Evolutionary conservation across 2,329 filamentous ascomycete species (phyloP).

Genomic region (Fonsecaea pugnacius): DNA sequence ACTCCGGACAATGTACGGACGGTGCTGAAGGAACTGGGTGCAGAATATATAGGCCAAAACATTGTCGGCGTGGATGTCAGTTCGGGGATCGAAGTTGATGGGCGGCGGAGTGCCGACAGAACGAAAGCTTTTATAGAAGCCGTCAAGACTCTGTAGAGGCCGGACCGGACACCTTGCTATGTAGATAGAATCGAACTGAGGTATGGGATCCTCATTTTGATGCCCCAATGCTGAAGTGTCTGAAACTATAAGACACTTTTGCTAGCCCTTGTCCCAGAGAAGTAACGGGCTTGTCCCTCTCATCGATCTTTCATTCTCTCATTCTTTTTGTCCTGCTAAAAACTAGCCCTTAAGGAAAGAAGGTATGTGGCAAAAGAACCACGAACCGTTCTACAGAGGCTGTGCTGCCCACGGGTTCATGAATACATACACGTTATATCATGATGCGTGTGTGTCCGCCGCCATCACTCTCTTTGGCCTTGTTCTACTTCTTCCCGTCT

Average conservation of each 20-base stretch:
- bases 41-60: slow-evolving; percentile 55
- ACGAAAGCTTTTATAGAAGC: slow-evolving; percentile 79
- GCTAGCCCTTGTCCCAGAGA: too few relatives aligned
- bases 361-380: too few relatives aligned
- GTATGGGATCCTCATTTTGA: background rate
- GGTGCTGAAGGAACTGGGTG: slow-evolving; percentile 66
- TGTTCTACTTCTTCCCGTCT: background rate
- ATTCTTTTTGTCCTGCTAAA: too few relatives aligned
- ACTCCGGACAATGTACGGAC: slow-evolving; percentile 76
- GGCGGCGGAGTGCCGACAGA: slow-evolving; percentile 77
- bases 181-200: background rate
- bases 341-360: too few relatives aligned
- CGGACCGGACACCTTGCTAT: too few relatives aligned
- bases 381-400: too few relatives aligned
- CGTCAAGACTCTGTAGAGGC: slow-evolving; percentile 58
- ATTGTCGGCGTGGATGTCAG: slow-evolving; percentile 89
- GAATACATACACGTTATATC: too few relatives aligned
- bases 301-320: too few relatives aligned
- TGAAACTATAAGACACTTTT: too few relatives aligned
- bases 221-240: background rate
- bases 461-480: background rate
- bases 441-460: too few relatives aligned
- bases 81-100: slow-evolving; percentile 86
- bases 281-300: too few relatives aligned
- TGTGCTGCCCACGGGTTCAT: too few relatives aligned